phyloP scores from a whole-genome alignment of 2,329 filamentous ascomycete species.

The Fusarium secorum region DNA sequence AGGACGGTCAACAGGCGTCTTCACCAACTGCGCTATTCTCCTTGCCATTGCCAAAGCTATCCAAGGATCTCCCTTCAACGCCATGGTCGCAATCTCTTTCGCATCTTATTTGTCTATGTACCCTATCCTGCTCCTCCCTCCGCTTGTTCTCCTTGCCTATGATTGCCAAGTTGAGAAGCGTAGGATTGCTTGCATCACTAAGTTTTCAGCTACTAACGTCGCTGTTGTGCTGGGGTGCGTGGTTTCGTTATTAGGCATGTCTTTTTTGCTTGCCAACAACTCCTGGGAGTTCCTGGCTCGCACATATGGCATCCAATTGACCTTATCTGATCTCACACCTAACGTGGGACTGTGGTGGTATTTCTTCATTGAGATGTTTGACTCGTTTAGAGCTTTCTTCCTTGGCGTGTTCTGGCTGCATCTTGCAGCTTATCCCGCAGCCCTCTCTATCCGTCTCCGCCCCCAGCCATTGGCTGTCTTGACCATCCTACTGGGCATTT shows the following conservation, averaged over 20 bases:
- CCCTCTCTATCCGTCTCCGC: conserved; percentile 81
- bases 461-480: conserved; percentile 87
- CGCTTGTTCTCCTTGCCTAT: conserved; percentile 81
- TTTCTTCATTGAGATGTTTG: conserved; percentile 99
- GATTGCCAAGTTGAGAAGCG: conserved; percentile 62
- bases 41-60: conserved; percentile 84
- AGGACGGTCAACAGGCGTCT: conserved; percentile 85
- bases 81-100: conserved; percentile 85
- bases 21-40: conserved; percentile 88
- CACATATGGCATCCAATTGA: conserved; percentile 92
- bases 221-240: conserved; percentile 62
- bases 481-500: conserved; percentile 84
- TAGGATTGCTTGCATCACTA: conserved; percentile 46
- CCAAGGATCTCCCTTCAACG: conserved; percentile 73
- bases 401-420: conserved; percentile 98
- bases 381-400: conserved; percentile 97
- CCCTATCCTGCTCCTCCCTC: conserved; percentile 84
- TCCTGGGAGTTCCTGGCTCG: conserved; percentile 89
- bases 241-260: conserved; percentile 72
- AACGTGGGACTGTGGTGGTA: conserved; percentile 99
- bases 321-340: conserved; percentile 89
- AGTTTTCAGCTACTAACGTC: conserved; percentile 65
- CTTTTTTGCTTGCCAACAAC: conserved; percentile 73
- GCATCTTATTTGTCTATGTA: conserved; percentile 94
- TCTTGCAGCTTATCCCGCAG: conserved; percentile 86